Evolutionary conservation across 2,329 filamentous ascomycete species (phyloP).

Genomic region (Coleophoma eucalyptorum): DNA sequence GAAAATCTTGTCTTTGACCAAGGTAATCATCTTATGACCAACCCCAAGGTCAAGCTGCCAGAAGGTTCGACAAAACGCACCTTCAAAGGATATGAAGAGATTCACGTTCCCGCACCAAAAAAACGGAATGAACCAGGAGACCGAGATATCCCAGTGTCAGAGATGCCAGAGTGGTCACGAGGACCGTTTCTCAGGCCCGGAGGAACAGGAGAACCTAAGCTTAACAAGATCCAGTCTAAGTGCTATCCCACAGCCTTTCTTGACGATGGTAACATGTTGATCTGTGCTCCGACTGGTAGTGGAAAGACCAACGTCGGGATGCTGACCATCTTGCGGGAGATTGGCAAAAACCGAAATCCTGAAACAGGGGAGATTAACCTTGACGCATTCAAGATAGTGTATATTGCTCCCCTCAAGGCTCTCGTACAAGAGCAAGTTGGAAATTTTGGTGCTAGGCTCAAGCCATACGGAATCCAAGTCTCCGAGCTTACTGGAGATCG

Average conservation of each 20-base stretch:
- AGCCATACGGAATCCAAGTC: conserved; percentile 87
- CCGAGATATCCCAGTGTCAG: conserved; percentile 75
- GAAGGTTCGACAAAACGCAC: conserved; percentile 92
- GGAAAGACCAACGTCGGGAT: conserved; percentile 99
- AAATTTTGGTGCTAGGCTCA: conserved; percentile 89
- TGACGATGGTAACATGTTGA: conserved; percentile 94
- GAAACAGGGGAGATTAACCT: conserved; percentile 91
- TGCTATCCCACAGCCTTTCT: conserved; percentile 89
- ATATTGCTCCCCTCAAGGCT: conserved; percentile 93
- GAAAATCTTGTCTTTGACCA: conserved; percentile 97
- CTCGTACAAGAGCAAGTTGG: conserved; percentile 97
- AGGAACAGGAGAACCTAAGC: conserved; percentile 70
- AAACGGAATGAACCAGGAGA: conserved; percentile 79
- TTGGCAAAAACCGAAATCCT: conserved; percentile 89
- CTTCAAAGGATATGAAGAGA: conserved; percentile 98
- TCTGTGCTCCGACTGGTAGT: conserved; percentile 94
- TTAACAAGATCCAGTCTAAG: conserved; percentile 94
- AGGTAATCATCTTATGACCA: conserved; percentile 99
- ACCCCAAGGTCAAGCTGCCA: conserved; percentile 87
- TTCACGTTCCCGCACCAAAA: conserved; percentile 92
- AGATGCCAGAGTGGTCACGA: conserved; percentile 90
- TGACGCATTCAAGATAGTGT: conserved; percentile 97
- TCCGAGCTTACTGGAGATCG: conserved; percentile 97
- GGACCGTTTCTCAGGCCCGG: conserved; percentile 56
- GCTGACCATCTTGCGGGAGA: conserved; percentile 92